Evolutionary conservation across 139 green algal species (phyloP).

Genomic region (Haematococcus lacustris): DNA sequence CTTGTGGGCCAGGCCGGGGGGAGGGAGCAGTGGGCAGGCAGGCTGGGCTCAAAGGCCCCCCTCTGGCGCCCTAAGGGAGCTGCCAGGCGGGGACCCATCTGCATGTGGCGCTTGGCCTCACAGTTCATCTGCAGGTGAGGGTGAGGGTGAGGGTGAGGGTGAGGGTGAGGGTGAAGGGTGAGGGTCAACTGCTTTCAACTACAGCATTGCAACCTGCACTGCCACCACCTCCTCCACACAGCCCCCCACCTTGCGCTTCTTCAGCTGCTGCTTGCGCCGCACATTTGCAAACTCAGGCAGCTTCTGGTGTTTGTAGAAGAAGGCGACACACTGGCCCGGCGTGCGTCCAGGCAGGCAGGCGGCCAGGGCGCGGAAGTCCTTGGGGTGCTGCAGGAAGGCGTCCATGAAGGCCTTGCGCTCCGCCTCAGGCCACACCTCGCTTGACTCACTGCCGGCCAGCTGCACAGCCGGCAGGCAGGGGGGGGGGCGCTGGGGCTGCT

Average conservation of each 20-base stretch:
- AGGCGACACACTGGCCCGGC: constrained; percentile 69
- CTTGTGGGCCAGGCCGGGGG: no score
- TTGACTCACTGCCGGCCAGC: constrained; percentile 16
- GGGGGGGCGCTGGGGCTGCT: no score
- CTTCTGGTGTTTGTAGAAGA: constrained; percentile 85
- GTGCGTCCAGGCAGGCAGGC: constrained; percentile 64
- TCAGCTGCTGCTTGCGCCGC: constrained; percentile 80
- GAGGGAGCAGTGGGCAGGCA: no score
- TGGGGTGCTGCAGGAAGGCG: constrained; percentile 57
- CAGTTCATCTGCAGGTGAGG: constrained; percentile 14
- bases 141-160: no score
- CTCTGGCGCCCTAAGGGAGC: no score
- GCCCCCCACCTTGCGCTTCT: constrained; percentile 77
- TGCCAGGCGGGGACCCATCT: no score
- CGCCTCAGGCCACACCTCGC: constrained; percentile 57
- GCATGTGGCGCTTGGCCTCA: constrained; percentile 2
- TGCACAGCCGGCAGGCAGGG: no score
- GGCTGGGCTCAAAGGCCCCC: no score
- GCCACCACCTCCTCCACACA: no score
- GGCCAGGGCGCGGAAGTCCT: constrained; percentile 82
- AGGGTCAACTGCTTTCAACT: no score
- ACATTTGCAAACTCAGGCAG: constrained; percentile 77
- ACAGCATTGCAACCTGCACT: no score
- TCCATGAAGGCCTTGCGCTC: constrained; percentile 84
- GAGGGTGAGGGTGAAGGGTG: no score